These are phyloP conservation scores for Xerophyta viscosa DNA, from an alignment of 106 monocot species.

Conservation along the genomic window DNA sequence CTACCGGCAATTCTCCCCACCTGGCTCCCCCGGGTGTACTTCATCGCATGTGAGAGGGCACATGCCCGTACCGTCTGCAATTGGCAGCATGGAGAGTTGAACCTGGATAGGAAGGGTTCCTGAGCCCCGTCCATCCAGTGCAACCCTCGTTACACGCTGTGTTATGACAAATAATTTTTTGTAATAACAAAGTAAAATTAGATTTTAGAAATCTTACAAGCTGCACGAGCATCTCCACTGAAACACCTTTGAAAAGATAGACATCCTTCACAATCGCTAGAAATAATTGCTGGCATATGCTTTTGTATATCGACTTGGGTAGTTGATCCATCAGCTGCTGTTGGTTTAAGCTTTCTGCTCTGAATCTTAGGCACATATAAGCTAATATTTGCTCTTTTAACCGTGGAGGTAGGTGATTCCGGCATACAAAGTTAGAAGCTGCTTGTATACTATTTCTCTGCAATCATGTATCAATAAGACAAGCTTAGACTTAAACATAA, in stretches of 20 bases:
- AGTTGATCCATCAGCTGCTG: conserved; percentile 91
- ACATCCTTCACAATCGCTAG: conserved; percentile 59
- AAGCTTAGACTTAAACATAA: too few species aligned
- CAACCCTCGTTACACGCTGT: too few species aligned
- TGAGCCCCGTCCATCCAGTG: too few species aligned
- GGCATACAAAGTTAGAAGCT: conserved; percentile 70
- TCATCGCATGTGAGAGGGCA: too few species aligned
- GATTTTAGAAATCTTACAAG: conserved; percentile 31
- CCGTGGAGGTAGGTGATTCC: conserved; percentile 66
- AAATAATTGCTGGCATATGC: conserved; percentile 81
- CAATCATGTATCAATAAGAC: too few species aligned
- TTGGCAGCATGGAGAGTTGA: too few species aligned
- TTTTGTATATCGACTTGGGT: conserved; percentile 85
- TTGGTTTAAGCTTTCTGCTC: conserved; percentile 85
- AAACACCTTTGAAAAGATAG: conserved; percentile 89
- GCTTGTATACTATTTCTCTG: conserved; percentile 83
- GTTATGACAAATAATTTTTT: too few species aligned
- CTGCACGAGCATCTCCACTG: conserved; percentile 54
- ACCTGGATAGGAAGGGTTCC: too few species aligned
- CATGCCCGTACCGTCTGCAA: too few species aligned
- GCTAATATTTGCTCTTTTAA: conserved; percentile 80
- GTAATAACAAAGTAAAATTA: neutral
- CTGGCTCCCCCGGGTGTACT: too few species aligned
- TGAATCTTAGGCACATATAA: conserved; percentile 90
- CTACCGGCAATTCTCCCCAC: too few species aligned